Evolutionary conservation across 2,329 filamentous ascomycete genomes (phyloP), one percentile per base, ranked within the genome.

Genomic region (Knufia petricola): DNA sequence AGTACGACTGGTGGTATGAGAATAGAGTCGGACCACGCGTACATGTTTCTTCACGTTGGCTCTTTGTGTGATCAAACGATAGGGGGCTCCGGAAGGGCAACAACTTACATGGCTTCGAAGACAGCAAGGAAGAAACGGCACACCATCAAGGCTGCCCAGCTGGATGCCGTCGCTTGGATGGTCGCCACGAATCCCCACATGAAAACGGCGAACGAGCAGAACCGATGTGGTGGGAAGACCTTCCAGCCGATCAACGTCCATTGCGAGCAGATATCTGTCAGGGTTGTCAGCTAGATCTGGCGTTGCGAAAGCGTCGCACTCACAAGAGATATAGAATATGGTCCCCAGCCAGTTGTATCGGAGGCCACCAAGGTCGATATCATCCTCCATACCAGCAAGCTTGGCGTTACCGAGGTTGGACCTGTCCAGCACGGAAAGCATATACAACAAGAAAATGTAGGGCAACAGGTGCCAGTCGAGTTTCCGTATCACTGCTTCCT

Each of bases 391-490:
- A 28, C 74, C 75, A 1, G 75, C 73, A 40, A 75, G 74, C 53
- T 68, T 66, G 1, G 75, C 75, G 66, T 77, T 78, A 46, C 73
- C 71, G 44, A 75, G 70, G 51, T 77, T 77, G 23, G 69, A 71
- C 42, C 72, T 64, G 55, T 76, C 73, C 12, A 75, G 62, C 49
- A 72, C 70, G 3, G 44, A 4, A 3, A 47, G 34, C 23, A 39
- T 34, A 40, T 63, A 63, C 15, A 20, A 8, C 13, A 31, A n/a
- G 23, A 21, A 21, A 17, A 41, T 19, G 13, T 24, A 38, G 10
- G 44, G 44, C 4, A 47, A 32, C 3, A 47, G n/a, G 21, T 47
- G 44, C 44, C 34, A 38, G 19, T 47, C 44, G 23, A 46, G 28
- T 13, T 23, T 32, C 17, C 43, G 26, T 3, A 46, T 37, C 10